phyloP scores from a whole-genome alignment of 352 stramenopile species.

The Pythium volutum region DNA sequence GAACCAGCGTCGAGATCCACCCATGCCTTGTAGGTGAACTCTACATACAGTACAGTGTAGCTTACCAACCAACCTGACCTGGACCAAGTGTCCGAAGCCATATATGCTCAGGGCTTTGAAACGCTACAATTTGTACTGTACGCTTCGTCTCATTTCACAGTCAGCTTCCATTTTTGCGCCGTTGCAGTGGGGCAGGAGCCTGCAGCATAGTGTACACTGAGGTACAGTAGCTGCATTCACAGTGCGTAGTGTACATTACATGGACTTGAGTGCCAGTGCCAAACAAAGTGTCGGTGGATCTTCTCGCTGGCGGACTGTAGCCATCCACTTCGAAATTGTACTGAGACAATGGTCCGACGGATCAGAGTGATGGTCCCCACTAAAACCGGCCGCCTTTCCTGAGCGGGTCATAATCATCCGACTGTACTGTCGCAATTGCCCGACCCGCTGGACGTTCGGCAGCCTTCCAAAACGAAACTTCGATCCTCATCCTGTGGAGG shows the following conservation, averaged over 20 bases:
- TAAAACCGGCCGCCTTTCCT: background rate
- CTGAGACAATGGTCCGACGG: background rate
- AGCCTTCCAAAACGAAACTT: background rate
- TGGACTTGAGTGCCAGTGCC: background rate
- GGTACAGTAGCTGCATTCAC: background rate
- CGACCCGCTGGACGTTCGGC: conserved; percentile 6
- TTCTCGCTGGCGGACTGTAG: background rate
- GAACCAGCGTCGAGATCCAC: no score
- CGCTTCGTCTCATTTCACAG: no score
- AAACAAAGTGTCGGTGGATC: background rate
- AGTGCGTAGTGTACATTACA: no score
- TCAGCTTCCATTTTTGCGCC: no score
- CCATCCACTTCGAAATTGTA: background rate
- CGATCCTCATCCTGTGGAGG: background rate
- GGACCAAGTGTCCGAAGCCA: no score
- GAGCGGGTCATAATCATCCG: conserved; percentile 21
- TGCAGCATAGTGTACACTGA: background rate
- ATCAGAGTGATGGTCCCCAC: conserved; percentile 14
- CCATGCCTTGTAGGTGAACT: no score
- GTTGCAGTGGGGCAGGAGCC: no score
- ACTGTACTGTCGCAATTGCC: background rate
- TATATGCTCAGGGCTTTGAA: no score
- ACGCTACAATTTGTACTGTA: no score
- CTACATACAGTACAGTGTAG: no score
- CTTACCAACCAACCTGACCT: no score